Conservation (phyloP, 2,329 filamentous ascomycete genomes). For the Cladosporium sp. region DNA sequence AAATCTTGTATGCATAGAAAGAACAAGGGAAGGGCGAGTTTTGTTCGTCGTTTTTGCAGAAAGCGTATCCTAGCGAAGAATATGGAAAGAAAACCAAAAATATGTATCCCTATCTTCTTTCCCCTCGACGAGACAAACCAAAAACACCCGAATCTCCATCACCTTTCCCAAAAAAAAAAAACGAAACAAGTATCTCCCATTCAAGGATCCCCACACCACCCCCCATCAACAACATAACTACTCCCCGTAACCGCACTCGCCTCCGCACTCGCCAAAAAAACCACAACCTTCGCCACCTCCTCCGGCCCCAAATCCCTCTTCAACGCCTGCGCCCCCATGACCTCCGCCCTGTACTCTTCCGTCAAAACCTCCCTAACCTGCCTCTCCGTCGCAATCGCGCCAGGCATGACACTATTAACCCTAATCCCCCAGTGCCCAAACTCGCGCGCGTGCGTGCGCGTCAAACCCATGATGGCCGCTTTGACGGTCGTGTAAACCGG, state of each 20-base stretch:
- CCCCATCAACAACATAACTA: constrained; percentile 30
- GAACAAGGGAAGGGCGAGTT: neutral
- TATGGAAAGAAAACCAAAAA: neutral
- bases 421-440: constrained; percentile 24
- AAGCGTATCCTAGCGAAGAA: constrained; percentile 8
- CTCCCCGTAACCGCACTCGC: constrained; percentile 28
- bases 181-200: neutral
- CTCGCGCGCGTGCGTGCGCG: constrained; percentile 26
- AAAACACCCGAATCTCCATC: too few relatives aligned
- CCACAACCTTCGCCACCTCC: constrained; percentile 27
- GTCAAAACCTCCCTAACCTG: constrained; percentile 30
- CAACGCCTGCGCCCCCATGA: constrained; percentile 27
- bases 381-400: constrained; percentile 28
- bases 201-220: constrained; percentile 26
- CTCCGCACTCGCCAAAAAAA: constrained; percentile 30
- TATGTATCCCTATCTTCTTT: too few relatives aligned
- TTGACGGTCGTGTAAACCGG: constrained; percentile 27
- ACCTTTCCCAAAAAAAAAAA: too few relatives aligned
- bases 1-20: constrained; percentile 12
- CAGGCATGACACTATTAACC: constrained; percentile 30
- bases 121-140: too few relatives aligned
- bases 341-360: constrained; percentile 24
- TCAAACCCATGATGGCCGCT: constrained; percentile 26
- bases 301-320: constrained; percentile 27
- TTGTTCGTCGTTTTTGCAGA: neutral